Base-by-base conservation (phyloP, 2,329 filamentous ascomycete species). In the Sclerotinia minor region DNA sequence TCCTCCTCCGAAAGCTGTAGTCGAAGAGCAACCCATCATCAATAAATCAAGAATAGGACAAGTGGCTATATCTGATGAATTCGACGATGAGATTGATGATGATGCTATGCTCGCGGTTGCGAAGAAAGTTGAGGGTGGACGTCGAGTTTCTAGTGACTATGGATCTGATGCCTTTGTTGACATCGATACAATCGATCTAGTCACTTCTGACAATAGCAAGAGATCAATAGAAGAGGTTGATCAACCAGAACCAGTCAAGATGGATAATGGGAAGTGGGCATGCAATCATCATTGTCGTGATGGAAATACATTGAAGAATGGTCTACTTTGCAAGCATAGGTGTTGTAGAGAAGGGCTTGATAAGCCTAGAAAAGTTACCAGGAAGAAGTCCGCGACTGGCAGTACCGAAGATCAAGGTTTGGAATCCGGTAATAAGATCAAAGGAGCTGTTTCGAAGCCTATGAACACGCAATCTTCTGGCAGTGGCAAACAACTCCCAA, bases 341-440 rank as follows among this genome's bases (percentile, higher is more conserved):
- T 94, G 91, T 73, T 94, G 91, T 74, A 84, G 83, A 32, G 87
- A 91, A 69, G 91, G 91, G 0, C 75, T 91, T 24, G 86, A 91
- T 47, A 91, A 87, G 70, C 88, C 86, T 54, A 70, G 69, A 24
- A 76, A 71, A 44, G 2, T 64, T 26, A 68, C 67, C 53, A 67
- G 72, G 57, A 69, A 72, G 68, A 68, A 73, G 58, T 64, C 61
- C 26, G 29, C 19, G 1, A 29, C 32, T 7, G 45, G 13, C 15
- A 63, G 4, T 26, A 38, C 66, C 13, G 35, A 26, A 21, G 13
- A 21, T 26, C 61, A 64, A 44, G 24, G 13, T n/a, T n/a, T 24
- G 24, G 44, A 55, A 5, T 19, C 7, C 15, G 49, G 32, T 8
- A 13, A 32, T 8, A 64, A 29, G 26, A 44, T 64, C 2, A 55